Percentiles rank a stretch among this genome's conserved stretches.
Conservation (phyloP, 2,329 filamentous ascomycete genomes). For the Scytalidium sp. region DNA sequence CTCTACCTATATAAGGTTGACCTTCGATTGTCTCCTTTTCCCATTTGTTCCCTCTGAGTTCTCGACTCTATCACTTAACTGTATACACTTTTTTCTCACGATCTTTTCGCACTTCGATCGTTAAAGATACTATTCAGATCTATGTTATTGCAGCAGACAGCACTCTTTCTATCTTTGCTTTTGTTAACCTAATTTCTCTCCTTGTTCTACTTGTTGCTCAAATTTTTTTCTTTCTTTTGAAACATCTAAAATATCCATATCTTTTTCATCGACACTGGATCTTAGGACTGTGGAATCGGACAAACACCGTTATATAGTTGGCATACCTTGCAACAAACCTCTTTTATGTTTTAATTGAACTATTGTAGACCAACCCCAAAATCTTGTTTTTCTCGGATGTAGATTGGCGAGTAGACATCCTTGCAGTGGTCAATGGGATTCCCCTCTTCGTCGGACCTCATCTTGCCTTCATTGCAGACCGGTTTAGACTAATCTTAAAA, state of each 20-base stretch:
- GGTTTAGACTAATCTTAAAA: constrained; percentile 18
- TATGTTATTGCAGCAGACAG: constrained; percentile 1
- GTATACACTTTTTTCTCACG: not conserved
- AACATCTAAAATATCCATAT: not conserved
- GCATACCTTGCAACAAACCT: constrained; percentile 1
- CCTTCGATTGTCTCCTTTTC: too few relatives aligned
- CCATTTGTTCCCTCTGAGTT: too few relatives aligned
- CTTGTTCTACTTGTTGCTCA: constrained; percentile 1
- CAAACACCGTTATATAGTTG: not conserved
- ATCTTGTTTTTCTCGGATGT: not conserved
- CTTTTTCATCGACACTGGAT: not conserved
- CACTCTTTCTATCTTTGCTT: constrained; percentile 2
- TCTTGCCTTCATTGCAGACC: constrained; percentile 17
- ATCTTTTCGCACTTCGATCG: not conserved
- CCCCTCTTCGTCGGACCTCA: constrained; percentile 16
- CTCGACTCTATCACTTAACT: too few relatives aligned
- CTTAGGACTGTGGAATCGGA: not conserved
- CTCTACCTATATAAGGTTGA: too few relatives aligned
- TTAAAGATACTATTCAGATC: constrained; percentile 3
- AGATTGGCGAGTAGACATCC: constrained; percentile 5
- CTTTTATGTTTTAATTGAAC: not conserved
- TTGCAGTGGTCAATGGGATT: constrained; percentile 16
- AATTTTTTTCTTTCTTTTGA: not conserved
- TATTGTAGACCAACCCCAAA: not conserved
- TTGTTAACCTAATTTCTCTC: constrained; percentile 1